Percentiles rank a stretch among this genome's conserved stretches.
Evolutionary conservation across 2,329 filamentous ascomycete species (phyloP).

Genomic region (Acarospora socialis): DNA sequence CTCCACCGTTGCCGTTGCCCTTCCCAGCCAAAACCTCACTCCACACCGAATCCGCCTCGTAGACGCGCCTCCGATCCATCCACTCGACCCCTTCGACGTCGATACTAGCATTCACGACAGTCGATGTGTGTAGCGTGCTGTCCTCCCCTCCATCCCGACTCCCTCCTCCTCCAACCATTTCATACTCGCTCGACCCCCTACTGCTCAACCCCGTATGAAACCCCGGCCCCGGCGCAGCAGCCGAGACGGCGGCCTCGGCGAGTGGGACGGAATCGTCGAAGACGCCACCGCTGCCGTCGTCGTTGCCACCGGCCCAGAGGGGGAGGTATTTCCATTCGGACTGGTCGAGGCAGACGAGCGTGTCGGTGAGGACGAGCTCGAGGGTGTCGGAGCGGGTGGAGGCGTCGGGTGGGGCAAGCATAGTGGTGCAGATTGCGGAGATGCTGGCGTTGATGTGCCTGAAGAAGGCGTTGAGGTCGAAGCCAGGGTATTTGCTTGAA

Average conservation of each 20-base stretch:
- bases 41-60: conserved; percentile 4
- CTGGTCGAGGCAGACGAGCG: conserved; percentile 38
- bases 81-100: conserved; percentile 8
- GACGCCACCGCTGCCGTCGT: conserved; percentile 37
- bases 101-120: conserved; percentile 7
- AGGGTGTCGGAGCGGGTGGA: conserved; percentile 6
- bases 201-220: conserved; percentile 18
- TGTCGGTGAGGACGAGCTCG: conserved; percentile 21
- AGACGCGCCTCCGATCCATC: conserved; percentile 8
- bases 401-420: conserved; percentile 12
- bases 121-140: conserved; percentile 12
- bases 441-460: conserved; percentile 14
- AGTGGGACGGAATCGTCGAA: conserved; percentile 26
- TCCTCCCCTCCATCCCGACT: conserved; percentile 9
- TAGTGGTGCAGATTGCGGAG: conserved; percentile 8
- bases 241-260: conserved; percentile 23
- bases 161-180: conserved; percentile 5
- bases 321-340: conserved; percentile 50
- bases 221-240: conserved; percentile 19
- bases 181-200: conserved; percentile 7
- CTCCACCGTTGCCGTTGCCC: not conserved
- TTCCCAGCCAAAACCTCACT: not conserved
- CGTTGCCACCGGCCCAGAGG: conserved; percentile 47
- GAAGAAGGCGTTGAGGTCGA: conserved; percentile 15
- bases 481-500: no score